Base-by-base conservation (phyloP, 2,329 filamentous ascomycete species). In the Macroventuria anomochaeta region DNA sequence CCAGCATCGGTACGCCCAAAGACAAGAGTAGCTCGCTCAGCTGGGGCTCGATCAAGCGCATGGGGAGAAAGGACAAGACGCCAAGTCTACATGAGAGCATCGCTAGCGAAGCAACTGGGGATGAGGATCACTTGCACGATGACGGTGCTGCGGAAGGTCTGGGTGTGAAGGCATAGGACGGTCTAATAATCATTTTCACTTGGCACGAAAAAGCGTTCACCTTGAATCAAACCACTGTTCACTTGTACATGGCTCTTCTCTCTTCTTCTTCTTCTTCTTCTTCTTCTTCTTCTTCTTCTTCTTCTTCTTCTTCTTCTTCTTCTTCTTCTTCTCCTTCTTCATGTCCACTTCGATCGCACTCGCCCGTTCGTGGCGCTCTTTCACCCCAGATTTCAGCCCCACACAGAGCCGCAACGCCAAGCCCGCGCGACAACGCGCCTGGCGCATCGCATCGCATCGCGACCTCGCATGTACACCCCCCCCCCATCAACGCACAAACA, bases 41-140 rank as follows among this genome's bases (percentile, higher is more conserved):
- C 50, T 80, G 78, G 77, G 76, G 76, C 28, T 76, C 69, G 49
- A 74, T 80, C 31, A 73, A 79, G 60, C 75, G 76, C 51, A 73
- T 77, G 28, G 75, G 74, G 12, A 76, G 74, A 58, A 72, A 73
- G 53, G 72, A 75, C 38, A 78, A 80, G 69, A 77, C 78, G 53
- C 77, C 77, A 3, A 79, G 76, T 59, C 59, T 80, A 46, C 77
- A 78, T 62, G 77, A 77, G 58, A 80, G 78, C 55, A 64, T 77
- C 58, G 66, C 75, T n/a, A 76, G 75, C 58, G 75, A 73, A 59
- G 68, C 67, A 7, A 72, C 69, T n/a, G 70, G 67, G 2, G 73
- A 75, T 42, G 74, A 75, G 46, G 70, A 67, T 6, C n/a, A n/a
- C n/a, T 71, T 12, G 12, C 13, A 38, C 3, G 38, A 75, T 43